Percentiles rank a stretch among this genome's conserved stretches.
Conservation (phyloP, 768 basidiomycete species). For the Amylocystis lapponica region DNA sequence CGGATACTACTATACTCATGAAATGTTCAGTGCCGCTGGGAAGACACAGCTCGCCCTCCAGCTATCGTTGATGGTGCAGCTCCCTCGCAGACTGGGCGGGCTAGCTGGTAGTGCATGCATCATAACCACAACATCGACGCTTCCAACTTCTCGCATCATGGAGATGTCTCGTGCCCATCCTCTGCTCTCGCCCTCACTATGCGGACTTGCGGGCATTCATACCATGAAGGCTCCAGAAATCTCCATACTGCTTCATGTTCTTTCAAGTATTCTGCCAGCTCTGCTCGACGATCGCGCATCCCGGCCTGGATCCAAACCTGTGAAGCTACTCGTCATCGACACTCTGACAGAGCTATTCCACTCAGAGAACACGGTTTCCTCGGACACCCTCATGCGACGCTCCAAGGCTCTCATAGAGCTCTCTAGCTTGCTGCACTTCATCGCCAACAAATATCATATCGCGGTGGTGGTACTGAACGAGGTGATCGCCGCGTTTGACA, state of each 20-base stretch:
- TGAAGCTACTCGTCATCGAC: slow-evolving; percentile 82
- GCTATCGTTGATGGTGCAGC: slow-evolving; percentile 72
- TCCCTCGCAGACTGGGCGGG: slow-evolving; percentile 51
- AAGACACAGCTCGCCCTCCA: slow-evolving; percentile 93
- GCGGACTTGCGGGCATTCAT: slow-evolving; percentile 52
- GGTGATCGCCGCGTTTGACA: slow-evolving; percentile 53
- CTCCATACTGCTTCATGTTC: slow-evolving; percentile 46
- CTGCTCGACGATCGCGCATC: slow-evolving; percentile 36
- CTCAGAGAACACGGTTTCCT: slow-evolving; percentile 49
- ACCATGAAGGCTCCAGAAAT: slow-evolving; percentile 54
- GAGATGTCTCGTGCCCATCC: slow-evolving; percentile 57
- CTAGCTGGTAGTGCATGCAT: slow-evolving; percentile 68
- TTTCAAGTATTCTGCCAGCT: slow-evolving; percentile 48
- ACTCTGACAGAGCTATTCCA: slow-evolving; percentile 85
- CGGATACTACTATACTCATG: background rate
- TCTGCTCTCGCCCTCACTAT: slow-evolving; percentile 35
- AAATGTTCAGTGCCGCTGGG: slow-evolving; percentile 69
- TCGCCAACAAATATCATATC: slow-evolving; percentile 58
- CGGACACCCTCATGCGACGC: slow-evolving; percentile 63
- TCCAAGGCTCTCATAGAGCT: slow-evolving; percentile 64
- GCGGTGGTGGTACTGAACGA: slow-evolving; percentile 88
- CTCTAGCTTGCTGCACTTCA: slow-evolving; percentile 60
- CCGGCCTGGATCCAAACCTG: slow-evolving; percentile 39
- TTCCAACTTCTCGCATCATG: slow-evolving; percentile 63
- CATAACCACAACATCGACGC: slow-evolving; percentile 63